Base-by-base conservation (phyloP, 2,329 filamentous ascomycete genomes). In the Trichoderma aggressivum region DNA sequence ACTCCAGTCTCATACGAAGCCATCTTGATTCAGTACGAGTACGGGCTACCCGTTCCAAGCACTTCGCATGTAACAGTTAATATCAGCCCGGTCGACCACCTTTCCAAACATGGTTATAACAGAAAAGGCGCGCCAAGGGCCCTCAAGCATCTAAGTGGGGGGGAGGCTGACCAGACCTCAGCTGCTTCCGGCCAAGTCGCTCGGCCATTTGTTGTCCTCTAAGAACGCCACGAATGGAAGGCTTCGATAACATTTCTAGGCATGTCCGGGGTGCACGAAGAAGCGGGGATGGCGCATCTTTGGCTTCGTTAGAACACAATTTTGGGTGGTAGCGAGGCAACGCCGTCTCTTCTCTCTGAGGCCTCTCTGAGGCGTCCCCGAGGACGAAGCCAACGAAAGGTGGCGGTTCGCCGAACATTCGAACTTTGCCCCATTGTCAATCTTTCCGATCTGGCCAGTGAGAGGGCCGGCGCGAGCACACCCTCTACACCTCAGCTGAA, bases 221-320 rank as follows among this genome's bases (percentile, higher is more conserved):
- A 61, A 50, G 28, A 53, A 36, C 66, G 66, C 66, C 66, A 69
- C 66, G 59, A 43, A 43, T 63, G 39, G 59, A 63, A 70, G 16
- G 3, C 32, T 70, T 70, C 67, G 59, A 70, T 63, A 56, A 56
- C 58, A 60, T 43, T 70, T 70, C 67, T 70, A 70, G 60, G 36
- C 67, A 55, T 43, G 47, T 53, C 58, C 67, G 67, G 59, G 67
- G 47, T 56, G 47, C 59, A 39, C 67, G 21, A 70, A 30, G 32
- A 56, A 36, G 67, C 47, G 59, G 59, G 59, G 67, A 70, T 36
- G 32, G 24, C 43, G 28, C 30, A 53, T 12, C 5, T 11, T 34
- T 7, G 58, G 21, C 39, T 58, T 32, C 39, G 18, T 53, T 28
- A 7, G 56, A 16, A 28, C 16, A 60, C 56, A 56, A 43, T 60